phyloP scores from a whole-genome alignment of 2,329 filamentous ascomycete genomes.

The Aureobasidium mangrovei region DNA sequence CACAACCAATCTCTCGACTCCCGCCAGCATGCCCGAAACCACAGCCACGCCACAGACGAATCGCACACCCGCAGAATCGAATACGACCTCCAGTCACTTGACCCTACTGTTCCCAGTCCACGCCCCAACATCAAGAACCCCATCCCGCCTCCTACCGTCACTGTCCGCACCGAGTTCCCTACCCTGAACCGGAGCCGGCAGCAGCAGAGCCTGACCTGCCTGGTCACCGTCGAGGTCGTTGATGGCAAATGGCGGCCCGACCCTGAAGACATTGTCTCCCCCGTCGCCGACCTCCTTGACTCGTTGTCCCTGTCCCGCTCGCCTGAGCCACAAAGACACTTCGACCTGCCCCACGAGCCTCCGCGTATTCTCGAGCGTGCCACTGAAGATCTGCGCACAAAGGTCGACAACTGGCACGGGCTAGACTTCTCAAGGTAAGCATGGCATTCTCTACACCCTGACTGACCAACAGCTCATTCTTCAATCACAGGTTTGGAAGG shows the following conservation, averaged over 20 bases:
- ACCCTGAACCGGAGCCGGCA: slow-evolving; percentile 86
- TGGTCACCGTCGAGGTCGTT: slow-evolving; percentile 87
- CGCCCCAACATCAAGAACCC: slow-evolving; percentile 65
- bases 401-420: slow-evolving; percentile 99
- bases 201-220: slow-evolving; percentile 87
- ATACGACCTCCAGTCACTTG: slow-evolving; percentile 94
- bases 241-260: slow-evolving; percentile 86
- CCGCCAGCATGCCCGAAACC: slow-evolving; percentile 58
- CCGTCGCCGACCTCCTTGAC: slow-evolving; percentile 28
- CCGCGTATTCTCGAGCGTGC: slow-evolving; percentile 71
- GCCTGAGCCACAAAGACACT: slow-evolving; percentile 1
- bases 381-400: slow-evolving; percentile 70
- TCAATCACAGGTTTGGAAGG: slow-evolving; percentile 67
- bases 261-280: slow-evolving; percentile 61
- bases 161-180: slow-evolving; percentile 91
- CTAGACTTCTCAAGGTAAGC: slow-evolving; percentile 71
- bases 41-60: slow-evolving; percentile 66
- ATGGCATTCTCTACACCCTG: slow-evolving; percentile 20
- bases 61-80: slow-evolving; percentile 74
- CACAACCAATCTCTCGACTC: not conserved
- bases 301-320: slow-evolving; percentile 8
- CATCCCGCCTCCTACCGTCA: slow-evolving; percentile 85
- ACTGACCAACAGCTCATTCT: not conserved
- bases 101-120: slow-evolving; percentile 69
- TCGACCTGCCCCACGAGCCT: slow-evolving; percentile 26